Evolutionary conservation across 805 yeast genomes (phyloP).

Genomic region (Hanseniaspora guilliermondii): DNA sequence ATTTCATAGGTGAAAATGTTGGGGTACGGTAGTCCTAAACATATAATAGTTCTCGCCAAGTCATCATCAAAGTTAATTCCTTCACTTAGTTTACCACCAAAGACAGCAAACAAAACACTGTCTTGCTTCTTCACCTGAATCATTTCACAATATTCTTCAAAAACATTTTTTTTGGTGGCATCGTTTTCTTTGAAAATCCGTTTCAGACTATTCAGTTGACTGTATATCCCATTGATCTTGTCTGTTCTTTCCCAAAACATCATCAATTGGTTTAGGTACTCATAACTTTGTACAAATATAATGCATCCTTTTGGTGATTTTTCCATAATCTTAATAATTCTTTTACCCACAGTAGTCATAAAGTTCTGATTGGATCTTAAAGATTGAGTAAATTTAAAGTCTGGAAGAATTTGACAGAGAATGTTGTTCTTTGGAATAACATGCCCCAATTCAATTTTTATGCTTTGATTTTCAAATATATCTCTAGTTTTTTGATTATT

Average conservation of each 20-base stretch:
- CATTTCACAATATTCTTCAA: conserved; percentile 39
- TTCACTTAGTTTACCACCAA: conserved; percentile 86
- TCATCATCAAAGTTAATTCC: conserved; percentile 85
- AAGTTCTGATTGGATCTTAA: conserved; percentile 39
- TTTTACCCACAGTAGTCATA: conserved; percentile 40
- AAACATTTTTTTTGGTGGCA: conserved; percentile 33
- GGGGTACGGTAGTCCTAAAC: conserved; percentile 86
- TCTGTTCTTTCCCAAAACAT: conserved; percentile 37
- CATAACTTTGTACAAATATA: conserved; percentile 74
- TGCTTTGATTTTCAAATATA: conserved; percentile 31
- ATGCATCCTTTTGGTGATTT: conserved; percentile 65
- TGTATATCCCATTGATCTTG: conserved; percentile 21
- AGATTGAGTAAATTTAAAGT: conserved; percentile 57
- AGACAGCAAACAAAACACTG: conserved; percentile 67
- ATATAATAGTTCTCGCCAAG: conserved; percentile 73
- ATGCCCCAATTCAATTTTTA: conserved; percentile 65
- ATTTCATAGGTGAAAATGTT: conserved; percentile 72
- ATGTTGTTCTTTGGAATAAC: conserved; percentile 63
- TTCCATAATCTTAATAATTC: conserved; percentile 33
- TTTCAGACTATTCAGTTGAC: conserved; percentile 32
- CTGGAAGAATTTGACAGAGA: conserved; percentile 30
- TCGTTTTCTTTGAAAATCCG: conserved; percentile 43
- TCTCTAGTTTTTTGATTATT: conserved; percentile 54
- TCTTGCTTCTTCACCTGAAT: conserved; percentile 34
- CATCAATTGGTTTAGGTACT: conserved; percentile 45